Evolutionary conservation across 2,329 filamentous ascomycete genomes (phyloP).

Genomic region (Samsoniella hepiali): DNA sequence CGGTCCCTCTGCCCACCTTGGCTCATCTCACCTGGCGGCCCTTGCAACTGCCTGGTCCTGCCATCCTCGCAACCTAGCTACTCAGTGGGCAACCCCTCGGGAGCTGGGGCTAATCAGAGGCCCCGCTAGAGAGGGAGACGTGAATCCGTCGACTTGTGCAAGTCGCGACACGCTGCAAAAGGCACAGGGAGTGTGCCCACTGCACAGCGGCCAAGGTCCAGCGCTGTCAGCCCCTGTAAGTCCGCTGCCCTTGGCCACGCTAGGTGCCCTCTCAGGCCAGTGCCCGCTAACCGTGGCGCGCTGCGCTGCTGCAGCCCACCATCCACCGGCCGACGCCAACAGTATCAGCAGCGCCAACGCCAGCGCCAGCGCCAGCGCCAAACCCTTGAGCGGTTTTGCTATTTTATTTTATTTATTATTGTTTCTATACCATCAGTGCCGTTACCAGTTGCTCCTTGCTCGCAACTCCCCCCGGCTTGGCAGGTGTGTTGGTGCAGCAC

Average conservation of each 20-base stretch:
- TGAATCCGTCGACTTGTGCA: too few relatives aligned
- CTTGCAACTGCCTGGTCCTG: too few relatives aligned
- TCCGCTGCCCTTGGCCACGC: neutral
- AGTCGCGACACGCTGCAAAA: too few relatives aligned
- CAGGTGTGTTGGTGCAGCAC: neutral
- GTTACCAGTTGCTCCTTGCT: neutral
- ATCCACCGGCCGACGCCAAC: neutral
- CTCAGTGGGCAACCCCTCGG: too few relatives aligned
- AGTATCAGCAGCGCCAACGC: neutral
- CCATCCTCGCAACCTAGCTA: too few relatives aligned
- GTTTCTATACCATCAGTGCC: neutral
- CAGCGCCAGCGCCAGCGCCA: constrained; percentile 1
- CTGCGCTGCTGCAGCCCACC: neutral
- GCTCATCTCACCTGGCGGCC: neutral
- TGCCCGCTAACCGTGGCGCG: too few relatives aligned
- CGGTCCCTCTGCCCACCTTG: neutral
- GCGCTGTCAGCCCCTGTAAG: too few relatives aligned
- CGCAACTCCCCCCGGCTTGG: neutral
- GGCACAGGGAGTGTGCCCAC: too few relatives aligned
- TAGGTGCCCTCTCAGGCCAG: neutral
- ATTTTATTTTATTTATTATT: neutral
- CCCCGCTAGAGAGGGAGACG: too few relatives aligned
- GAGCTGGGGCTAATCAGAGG: too few relatives aligned
- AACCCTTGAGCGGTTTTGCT: neutral
- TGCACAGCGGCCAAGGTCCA: too few relatives aligned